Evolutionary conservation across 305 asterid genomes (phyloP), one percentile per base, ranked within the genome.

Genomic region (Rubia tinctorum): DNA sequence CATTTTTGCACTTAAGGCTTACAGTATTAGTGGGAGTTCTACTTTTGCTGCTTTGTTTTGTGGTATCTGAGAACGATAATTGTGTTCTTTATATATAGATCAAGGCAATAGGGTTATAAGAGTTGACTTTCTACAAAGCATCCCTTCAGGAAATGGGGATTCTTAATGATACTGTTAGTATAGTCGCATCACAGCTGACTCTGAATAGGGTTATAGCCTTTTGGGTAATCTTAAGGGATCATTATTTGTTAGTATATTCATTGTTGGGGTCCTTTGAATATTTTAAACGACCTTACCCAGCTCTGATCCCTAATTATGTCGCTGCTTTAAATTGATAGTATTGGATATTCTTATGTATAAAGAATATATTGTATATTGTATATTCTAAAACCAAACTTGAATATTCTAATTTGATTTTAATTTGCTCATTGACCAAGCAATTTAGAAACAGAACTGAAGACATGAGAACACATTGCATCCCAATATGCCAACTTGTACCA

Each of bases 141-240:
- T 56, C 22, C 0, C 1, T 6, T 15, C 8, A 8, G 63, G 14
- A 20, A 56, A 56, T 15, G 9, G 10, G 11, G 34, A 30, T 30
- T 30, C 34, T 56, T 1, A 56, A 17, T 18, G 5, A 5, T 2
- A 64, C 12, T 6, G 13, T 17, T 34, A 14, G 22, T 15, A 22
- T 20, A 14, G 30, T 17, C 30, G 13, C 25, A 8, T 39, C 49
- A 51, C 51, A 66, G n/a, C 55, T 39, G 45, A 3, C 22, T 65
- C 4, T 40, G 53, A 42, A 40, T 7, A 40, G 70, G 30, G 8
- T 66, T n/a, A n/a, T 66, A 66, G 55, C 70, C 70, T 66, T 40
- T 40, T 66, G 30, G 70, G 23, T 22, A 39, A 66, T 66, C 70
- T 20, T 2, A 66, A 66, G 40, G 70, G 70, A 66, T 66, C 55